Evolutionary conservation across 164 flowering plant genomes (phyloP).

Genomic region (Santalum album): DNA sequence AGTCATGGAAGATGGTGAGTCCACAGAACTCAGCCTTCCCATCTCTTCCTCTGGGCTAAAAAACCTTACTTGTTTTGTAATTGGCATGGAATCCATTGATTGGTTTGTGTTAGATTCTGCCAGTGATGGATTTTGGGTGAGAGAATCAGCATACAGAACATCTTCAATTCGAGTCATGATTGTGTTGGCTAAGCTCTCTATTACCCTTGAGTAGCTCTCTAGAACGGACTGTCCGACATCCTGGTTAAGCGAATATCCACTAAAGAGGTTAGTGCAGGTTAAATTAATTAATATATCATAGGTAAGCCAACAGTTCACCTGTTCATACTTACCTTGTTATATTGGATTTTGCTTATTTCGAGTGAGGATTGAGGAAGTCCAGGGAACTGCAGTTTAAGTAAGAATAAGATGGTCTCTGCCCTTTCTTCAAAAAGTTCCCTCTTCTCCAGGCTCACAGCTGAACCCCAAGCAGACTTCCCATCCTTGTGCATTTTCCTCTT

Average conservation of each 20-base stretch:
- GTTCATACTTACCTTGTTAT: constrained; percentile 49
- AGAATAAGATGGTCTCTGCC: constrained; percentile 69
- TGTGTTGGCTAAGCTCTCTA: constrained; percentile 77
- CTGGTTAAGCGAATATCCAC: constrained; percentile 33
- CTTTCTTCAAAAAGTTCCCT: constrained; percentile 89
- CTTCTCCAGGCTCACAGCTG: constrained; percentile 71
- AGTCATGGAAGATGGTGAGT: constrained; percentile 51
- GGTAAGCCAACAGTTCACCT: neutral
- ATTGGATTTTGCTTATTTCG: constrained; percentile 78
- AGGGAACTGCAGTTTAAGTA: constrained; percentile 74
- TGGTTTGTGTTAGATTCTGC: constrained; percentile 12
- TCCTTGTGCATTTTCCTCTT: constrained; percentile 80
- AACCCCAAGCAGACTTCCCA: constrained; percentile 69
- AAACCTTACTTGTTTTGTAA: constrained; percentile 10
- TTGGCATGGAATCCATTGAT: constrained; percentile 14
- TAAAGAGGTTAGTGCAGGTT: neutral
- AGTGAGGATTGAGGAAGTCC: constrained; percentile 81
- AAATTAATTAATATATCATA: neutral
- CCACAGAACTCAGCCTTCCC: constrained; percentile 23
- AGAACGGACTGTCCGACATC: constrained; percentile 79
- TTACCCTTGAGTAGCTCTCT: constrained; percentile 85
- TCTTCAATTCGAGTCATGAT: constrained; percentile 73
- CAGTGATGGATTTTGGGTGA: constrained; percentile 30
- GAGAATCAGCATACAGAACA: constrained; percentile 51
- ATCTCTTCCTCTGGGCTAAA: constrained; percentile 26